Percentiles rank a stretch among this genome's conserved stretches.
These are phyloP conservation scores for Avena atlantica DNA, from an alignment of 176 grass and related monocot species.

Conservation along the genomic window DNA sequence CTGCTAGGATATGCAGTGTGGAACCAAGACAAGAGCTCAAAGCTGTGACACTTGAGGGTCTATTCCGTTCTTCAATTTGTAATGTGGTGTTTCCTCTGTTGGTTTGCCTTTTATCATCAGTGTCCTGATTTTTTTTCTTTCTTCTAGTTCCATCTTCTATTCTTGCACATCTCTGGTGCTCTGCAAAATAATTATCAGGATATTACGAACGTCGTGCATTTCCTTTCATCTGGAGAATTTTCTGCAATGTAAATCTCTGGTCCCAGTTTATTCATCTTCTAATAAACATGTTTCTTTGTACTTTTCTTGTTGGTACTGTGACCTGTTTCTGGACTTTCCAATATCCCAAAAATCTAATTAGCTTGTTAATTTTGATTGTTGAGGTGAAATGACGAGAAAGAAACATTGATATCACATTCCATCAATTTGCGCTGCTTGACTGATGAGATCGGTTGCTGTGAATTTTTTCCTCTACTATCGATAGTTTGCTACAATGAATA, in stretches of 20 bases:
- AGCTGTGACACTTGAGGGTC: not conserved
- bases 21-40: not conserved
- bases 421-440: not conserved
- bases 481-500: not conserved
- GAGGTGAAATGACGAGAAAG: not conserved
- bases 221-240: slow-evolving; percentile 1
- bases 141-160: not conserved
- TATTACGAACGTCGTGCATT: not conserved
- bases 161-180: not conserved
- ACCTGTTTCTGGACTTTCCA: not conserved
- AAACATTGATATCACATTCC: not conserved
- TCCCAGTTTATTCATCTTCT: slow-evolving; percentile 1
- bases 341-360: not conserved
- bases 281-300: not conserved
- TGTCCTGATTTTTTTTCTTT: not conserved
- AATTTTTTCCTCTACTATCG: not conserved
- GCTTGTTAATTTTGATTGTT: not conserved
- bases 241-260: not conserved
- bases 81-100: not conserved
- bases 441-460: not conserved
- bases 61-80: slow-evolving; percentile 3
- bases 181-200: not conserved
- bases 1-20: not conserved
- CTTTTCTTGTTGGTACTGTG: not conserved
- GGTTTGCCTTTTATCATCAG: not conserved